These are phyloP conservation scores for Periconia sp. DNA, from an alignment of 2,329 filamentous ascomycete genomes.

Conservation along the genomic window DNA sequence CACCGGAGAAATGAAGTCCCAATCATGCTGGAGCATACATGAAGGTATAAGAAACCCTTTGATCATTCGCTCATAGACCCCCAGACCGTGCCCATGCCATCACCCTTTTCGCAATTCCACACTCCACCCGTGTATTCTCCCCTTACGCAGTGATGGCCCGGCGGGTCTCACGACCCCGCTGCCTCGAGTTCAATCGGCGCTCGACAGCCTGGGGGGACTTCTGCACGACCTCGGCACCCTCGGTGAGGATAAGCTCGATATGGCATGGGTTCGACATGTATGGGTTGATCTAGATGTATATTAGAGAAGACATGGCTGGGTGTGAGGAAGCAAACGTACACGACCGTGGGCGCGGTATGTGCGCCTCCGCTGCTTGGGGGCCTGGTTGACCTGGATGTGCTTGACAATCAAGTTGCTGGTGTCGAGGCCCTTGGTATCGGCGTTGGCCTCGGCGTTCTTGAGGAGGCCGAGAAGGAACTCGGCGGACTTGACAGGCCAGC, in stretches of 20 bases:
- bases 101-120: conserved; percentile 33
- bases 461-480: conserved; percentile 97
- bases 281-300: conserved; percentile 85
- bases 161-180: conserved; percentile 76
- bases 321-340: no score
- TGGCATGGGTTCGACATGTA: conserved; percentile 99
- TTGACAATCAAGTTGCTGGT: conserved; percentile 97
- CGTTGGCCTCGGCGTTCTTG: conserved; percentile 54
- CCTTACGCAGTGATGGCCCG: conserved; percentile 65
- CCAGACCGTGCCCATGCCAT: conserved; percentile 44
- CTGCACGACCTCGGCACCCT: conserved; percentile 93
- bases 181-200: conserved; percentile 84
- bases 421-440: conserved; percentile 63
- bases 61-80: conserved; percentile 49
- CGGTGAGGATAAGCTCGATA: conserved; percentile 99
- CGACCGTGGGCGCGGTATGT: conserved; percentile 99
- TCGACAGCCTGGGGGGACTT: conserved; percentile 76
- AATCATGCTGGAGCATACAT: conserved; percentile 43
- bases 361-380: conserved; percentile 97
- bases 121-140: conserved; percentile 16
- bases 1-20: conserved; percentile 46
- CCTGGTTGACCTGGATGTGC: conserved; percentile 99
- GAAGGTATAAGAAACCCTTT: conserved; percentile 45
- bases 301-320: conserved; percentile 13
- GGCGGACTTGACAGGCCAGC: conserved; percentile 99